These are phyloP conservation scores for Exobasidium rhododendri DNA, from an alignment of 1,284 basidiomycete genomes.

Conservation along the genomic window DNA sequence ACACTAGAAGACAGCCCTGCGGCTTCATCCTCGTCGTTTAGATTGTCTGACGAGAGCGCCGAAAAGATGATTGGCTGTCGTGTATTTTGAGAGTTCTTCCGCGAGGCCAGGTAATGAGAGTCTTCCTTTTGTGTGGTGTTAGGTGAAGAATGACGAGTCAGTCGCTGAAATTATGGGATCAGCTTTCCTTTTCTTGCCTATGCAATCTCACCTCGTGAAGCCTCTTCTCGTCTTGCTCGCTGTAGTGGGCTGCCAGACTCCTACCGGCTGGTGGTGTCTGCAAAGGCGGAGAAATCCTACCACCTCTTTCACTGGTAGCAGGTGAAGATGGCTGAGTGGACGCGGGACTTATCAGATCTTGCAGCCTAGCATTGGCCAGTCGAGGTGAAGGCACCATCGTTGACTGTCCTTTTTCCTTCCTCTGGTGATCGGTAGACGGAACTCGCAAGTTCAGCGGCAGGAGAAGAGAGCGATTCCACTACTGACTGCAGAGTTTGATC, in stretches of 20 bases:
- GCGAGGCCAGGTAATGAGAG: conserved; percentile 29
- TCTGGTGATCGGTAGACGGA: too few relatives aligned
- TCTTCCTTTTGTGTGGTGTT: conserved; percentile 23
- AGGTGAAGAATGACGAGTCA: too few relatives aligned
- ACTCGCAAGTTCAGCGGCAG: too few relatives aligned
- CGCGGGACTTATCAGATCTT: background rate
- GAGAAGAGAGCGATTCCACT: too few relatives aligned
- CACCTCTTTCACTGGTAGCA: conserved; percentile 1
- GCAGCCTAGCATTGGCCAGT: background rate
- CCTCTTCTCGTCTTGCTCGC: conserved; percentile 40
- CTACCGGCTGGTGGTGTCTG: conserved; percentile 28
- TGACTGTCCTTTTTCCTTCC: background rate
- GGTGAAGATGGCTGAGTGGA: background rate
- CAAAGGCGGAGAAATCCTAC: background rate
- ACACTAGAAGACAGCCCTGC: conserved; percentile 8
- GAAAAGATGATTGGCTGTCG: background rate
- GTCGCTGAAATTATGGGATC: too few relatives aligned
- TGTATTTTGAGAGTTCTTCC: conserved; percentile 8
- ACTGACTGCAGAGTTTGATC: too few relatives aligned
- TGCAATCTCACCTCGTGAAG: conserved; percentile 25
- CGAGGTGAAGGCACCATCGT: background rate
- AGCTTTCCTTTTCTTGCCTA: background rate
- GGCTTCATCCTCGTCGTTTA: background rate
- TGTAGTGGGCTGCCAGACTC: conserved; percentile 34
- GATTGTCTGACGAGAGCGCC: background rate